Base-by-base conservation (phyloP, 2,329 filamentous ascomycete species). In the Ilyonectria sp. region DNA sequence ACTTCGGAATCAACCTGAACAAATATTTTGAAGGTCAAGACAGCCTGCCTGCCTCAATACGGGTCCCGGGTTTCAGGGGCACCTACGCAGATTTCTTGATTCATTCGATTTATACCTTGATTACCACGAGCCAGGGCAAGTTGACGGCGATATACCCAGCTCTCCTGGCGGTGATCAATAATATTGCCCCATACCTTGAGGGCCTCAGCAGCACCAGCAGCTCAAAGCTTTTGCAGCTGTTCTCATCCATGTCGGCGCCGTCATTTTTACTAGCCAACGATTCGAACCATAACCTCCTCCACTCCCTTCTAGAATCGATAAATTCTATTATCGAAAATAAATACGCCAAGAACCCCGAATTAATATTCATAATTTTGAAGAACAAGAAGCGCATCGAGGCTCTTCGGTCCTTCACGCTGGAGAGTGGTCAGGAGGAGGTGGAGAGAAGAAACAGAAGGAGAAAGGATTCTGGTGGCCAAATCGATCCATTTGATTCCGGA, bases 1-100 rank as follows among this genome's bases (percentile, higher is more conserved):
- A 93, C 69, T 98, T 98, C 80, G 95, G 94, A 33, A 89, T 92
- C 77, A 95, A 94, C 74, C 86, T 99, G 57, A 98, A 98, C 82
- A 95, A 94, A 81, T 87, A 86, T 17, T 98, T 99, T 74, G 92
- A 94, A 69, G 93, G 91, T 1, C 95, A 98, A 79, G 94, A 98
- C 60, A 95, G 93, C 6, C 84, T 99, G 17, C 96, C 96, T 13
- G 81, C 89, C 17, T 92, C 90, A 54, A 95, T 99, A 74, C 89
- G 93, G 67, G 91, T 99, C 69, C 86, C 89, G 13, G 93, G 92
- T 13, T 99, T 99, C 81, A 90, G 89, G 71, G 96, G 96, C 37
- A 93, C 93, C 17, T 98, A 98, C 81, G 94, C 93, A 23, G 96
- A 99, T 81, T 98, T 96, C 77, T 85, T 99, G 59, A 92, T 99